phyloP scores from a whole-genome alignment of 768 basidiomycete species.

The Mycena indigotica region DNA sequence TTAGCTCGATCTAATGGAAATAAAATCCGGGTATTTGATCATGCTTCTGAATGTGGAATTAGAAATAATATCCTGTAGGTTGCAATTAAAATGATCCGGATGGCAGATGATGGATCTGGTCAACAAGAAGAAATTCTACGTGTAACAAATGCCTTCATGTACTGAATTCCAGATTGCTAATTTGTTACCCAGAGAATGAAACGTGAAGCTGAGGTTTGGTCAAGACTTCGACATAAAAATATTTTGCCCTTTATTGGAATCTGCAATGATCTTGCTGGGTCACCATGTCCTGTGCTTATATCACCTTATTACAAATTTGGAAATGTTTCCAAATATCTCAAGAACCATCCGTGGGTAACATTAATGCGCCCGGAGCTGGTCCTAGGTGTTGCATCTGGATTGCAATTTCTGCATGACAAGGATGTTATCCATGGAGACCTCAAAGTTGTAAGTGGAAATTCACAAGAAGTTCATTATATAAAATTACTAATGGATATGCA shows the following conservation, averaged over 20 bases:
- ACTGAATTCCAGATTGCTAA: too few relatives aligned
- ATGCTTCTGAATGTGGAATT: not conserved
- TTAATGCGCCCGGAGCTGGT: slow-evolving; percentile 13
- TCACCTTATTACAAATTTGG: slow-evolving; percentile 18
- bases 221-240: slow-evolving; percentile 16
- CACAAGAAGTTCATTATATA: not conserved
- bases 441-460: slow-evolving; percentile 21
- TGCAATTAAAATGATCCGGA: slow-evolving; percentile 17
- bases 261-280: slow-evolving; percentile 2
- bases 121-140: slow-evolving; percentile 11
- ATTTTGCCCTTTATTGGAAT: slow-evolving; percentile 22
- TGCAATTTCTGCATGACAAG: slow-evolving; percentile 25
- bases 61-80: slow-evolving; percentile 5
- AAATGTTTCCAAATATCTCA: slow-evolving; percentile 6
- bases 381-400: slow-evolving; percentile 21
- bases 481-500: not conserved
- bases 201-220: slow-evolving; percentile 18
- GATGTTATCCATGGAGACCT: slow-evolving; percentile 28
- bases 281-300: slow-evolving; percentile 7
- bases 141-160: not conserved
- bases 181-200: slow-evolving; percentile 1
- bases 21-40: slow-evolving; percentile 8
- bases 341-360: not conserved
- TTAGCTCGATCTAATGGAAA: slow-evolving; percentile 7
- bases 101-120: slow-evolving; percentile 13